Conservation (phyloP, 1,284 basidiomycete genomes). For the Ganoderma resinaceum region DNA sequence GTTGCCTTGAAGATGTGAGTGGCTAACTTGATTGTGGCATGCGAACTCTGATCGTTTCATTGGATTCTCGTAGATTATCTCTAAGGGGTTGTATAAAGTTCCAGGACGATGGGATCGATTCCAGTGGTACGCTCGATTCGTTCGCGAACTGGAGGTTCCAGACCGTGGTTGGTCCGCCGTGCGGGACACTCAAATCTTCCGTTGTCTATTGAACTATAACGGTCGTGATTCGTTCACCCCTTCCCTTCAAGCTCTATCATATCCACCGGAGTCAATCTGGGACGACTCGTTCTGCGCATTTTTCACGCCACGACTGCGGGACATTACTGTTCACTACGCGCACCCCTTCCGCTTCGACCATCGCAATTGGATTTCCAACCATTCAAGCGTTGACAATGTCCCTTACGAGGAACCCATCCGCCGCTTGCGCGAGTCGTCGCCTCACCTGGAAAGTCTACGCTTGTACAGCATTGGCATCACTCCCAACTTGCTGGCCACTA, state of each 20-base stretch:
- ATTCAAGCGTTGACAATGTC: background rate
- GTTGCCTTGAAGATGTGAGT: background rate
- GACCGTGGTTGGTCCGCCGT: background rate
- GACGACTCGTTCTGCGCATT: background rate
- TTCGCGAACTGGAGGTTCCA: background rate
- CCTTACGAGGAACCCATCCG: background rate
- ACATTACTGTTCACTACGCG: background rate
- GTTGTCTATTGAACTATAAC: background rate
- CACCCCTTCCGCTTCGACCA: background rate
- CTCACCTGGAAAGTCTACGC: background rate
- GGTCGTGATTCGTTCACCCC: background rate
- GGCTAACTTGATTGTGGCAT: background rate
- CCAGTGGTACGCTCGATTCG: slow-evolving; percentile 2
- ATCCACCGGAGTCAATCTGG: background rate
- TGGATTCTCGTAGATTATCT: background rate
- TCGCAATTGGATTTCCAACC: background rate
- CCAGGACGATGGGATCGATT: background rate
- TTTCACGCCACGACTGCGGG: background rate
- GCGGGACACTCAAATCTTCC: background rate
- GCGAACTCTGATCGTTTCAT: background rate
- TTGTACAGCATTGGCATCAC: background rate
- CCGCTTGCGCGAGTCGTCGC: background rate
- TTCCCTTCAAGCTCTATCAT: background rate
- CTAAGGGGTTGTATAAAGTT: background rate
- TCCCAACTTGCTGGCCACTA: background rate